Evolutionary conservation across 257 asterid genomes (phyloP).

Genomic region (Nicotiana noctiflora): DNA sequence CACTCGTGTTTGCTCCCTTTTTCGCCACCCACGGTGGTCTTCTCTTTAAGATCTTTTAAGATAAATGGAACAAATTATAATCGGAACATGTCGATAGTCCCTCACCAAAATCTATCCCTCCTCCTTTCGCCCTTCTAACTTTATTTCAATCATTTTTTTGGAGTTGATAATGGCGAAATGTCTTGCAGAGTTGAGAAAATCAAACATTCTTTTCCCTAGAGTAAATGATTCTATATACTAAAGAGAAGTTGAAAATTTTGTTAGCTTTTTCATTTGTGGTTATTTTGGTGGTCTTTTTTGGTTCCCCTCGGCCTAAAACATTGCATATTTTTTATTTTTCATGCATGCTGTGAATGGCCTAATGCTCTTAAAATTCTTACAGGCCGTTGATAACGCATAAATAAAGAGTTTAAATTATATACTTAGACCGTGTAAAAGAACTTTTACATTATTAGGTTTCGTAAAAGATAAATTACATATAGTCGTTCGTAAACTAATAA

Average conservation of each 20-base stretch:
- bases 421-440: no score
- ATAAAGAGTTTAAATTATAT: no score
- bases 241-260: not conserved
- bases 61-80: not conserved
- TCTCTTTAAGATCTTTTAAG: constrained; percentile 33
- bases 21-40: constrained; percentile 62
- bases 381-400: no score
- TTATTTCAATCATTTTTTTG: not conserved
- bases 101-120: not conserved
- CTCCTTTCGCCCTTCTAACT: not conserved
- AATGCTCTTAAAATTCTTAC: no score
- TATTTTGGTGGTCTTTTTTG: not conserved
- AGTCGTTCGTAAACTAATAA: no score
- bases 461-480: no score
- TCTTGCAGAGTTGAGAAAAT: not conserved
- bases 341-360: no score
- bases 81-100: no score
- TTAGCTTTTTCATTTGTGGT: not conserved
- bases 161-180: not conserved
- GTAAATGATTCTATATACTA: not conserved
- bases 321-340: not conserved
- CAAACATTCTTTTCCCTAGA: not conserved
- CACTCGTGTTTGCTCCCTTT: constrained; percentile 56
- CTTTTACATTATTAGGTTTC: no score
- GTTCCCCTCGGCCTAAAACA: not conserved